Evolutionary conservation across 2,329 filamentous ascomycete genomes (phyloP).

Genomic region (Cercospora brassicicola): DNA sequence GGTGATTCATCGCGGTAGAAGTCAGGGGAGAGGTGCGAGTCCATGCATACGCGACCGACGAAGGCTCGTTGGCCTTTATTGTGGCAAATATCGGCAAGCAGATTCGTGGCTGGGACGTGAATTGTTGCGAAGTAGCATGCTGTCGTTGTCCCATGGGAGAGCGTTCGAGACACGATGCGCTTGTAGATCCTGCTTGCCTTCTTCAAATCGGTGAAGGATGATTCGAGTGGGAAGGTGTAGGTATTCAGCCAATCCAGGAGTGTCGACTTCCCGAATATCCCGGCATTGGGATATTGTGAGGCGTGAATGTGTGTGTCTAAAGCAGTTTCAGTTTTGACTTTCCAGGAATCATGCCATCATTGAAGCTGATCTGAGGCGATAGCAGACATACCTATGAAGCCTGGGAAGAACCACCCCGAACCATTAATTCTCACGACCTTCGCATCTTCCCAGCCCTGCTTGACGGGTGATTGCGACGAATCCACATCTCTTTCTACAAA

Average conservation of each 20-base stretch:
- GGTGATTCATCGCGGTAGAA: slow-evolving; percentile 76
- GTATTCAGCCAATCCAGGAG: slow-evolving; percentile 89
- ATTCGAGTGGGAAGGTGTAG: slow-evolving; percentile 93
- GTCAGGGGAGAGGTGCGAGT: slow-evolving; percentile 65
- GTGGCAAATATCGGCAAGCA: slow-evolving; percentile 83
- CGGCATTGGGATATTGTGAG: slow-evolving; percentile 88
- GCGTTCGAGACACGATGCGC: slow-evolving; percentile 73
- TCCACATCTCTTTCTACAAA: slow-evolving; percentile 45
- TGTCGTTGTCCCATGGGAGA: slow-evolving; percentile 88
- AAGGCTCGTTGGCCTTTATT: slow-evolving; percentile 80
- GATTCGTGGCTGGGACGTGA: slow-evolving; percentile 83
- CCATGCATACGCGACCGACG: slow-evolving; percentile 95
- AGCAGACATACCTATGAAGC: slow-evolving; percentile 66
- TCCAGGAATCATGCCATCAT: neutral
- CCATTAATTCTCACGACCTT: slow-evolving; percentile 44
- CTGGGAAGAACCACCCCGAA: slow-evolving; percentile 78
- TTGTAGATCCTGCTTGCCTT: slow-evolving; percentile 73
- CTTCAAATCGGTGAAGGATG: slow-evolving; percentile 64
- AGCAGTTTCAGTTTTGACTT: neutral
- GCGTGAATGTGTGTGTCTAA: slow-evolving; percentile 94
- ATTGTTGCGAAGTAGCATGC: slow-evolving; percentile 94
- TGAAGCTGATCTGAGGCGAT: neutral
- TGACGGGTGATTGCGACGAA: slow-evolving; percentile 22
- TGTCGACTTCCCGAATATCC: slow-evolving; percentile 90
- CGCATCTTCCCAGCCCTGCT: slow-evolving; percentile 44